Conservation (phyloP, 164 flowering plant genomes). For the Piper betle region DNA sequence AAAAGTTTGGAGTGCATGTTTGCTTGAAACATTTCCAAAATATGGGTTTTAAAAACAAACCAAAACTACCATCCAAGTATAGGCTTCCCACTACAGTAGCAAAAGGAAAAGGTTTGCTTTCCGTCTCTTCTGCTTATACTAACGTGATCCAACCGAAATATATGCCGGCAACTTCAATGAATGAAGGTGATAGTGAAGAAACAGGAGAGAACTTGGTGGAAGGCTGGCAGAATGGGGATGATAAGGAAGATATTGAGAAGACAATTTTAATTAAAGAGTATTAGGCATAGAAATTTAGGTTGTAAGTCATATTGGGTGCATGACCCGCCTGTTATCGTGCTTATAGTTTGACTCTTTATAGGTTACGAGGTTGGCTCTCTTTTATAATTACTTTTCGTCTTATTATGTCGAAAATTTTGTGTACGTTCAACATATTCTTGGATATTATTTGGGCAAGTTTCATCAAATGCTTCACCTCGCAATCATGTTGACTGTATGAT, state of each 20-base stretch:
- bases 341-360: no score
- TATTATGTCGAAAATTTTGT: no score
- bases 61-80: conserved; percentile 42
- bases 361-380: no score
- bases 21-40: no score
- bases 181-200: conserved; percentile 88
- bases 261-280: not conserved
- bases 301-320: no score
- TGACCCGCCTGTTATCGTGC: no score
- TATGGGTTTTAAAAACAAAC: conserved; percentile 19
- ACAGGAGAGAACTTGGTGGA: conserved; percentile 72
- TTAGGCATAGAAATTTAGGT: not conserved
- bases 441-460: no score
- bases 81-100: conserved; percentile 45
- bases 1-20: no score
- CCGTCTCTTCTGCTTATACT: conserved; percentile 26
- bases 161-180: conserved; percentile 47
- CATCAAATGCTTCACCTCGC: no score
- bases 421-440: no score
- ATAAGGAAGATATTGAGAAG: conserved; percentile 33
- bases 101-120: conserved; percentile 35
- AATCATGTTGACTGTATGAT: no score
- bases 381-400: no score
- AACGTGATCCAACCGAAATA: conserved; percentile 20
- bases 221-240: conserved; percentile 60